phyloP scores from a whole-genome alignment of 257 asterid genomes.

The Solanum ossicruentum region DNA sequence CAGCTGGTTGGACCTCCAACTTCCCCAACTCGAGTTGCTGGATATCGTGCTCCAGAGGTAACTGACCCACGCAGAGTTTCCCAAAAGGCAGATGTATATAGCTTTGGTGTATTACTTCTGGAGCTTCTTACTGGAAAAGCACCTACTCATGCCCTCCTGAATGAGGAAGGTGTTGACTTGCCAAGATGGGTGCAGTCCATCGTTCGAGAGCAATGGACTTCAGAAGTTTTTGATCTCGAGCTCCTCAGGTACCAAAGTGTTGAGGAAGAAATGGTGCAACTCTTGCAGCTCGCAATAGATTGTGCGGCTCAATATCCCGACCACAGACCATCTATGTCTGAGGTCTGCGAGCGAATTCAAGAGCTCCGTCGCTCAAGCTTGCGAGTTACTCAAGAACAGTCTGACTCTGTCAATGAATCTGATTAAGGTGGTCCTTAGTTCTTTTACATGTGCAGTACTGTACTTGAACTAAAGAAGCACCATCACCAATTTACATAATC shows the following conservation, averaged over 20 bases:
- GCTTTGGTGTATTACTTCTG: constrained; percentile 32
- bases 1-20: constrained; percentile 30
- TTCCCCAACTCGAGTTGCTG: constrained; percentile 21
- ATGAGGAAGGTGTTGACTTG: constrained; percentile 36
- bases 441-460: not conserved
- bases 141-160: constrained; percentile 25
- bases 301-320: constrained; percentile 30
- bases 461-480: not conserved
- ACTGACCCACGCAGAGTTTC: constrained; percentile 23
- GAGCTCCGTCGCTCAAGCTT: constrained; percentile 14
- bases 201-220: constrained; percentile 28
- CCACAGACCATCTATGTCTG: constrained; percentile 20
- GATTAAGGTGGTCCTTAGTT: constrained; percentile 1
- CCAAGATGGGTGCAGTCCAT: constrained; percentile 41
- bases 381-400: not conserved
- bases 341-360: constrained; percentile 17
- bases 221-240: constrained; percentile 28
- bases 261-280: constrained; percentile 30
- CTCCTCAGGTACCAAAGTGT: constrained; percentile 20
- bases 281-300: constrained; percentile 27
- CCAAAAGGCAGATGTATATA: constrained; percentile 36
- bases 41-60: constrained; percentile 42
- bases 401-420: constrained; percentile 17
- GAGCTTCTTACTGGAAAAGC: constrained; percentile 41
- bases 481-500: not conserved